Conservation (phyloP, 2,329 filamentous ascomycete genomes). For the Scopulariopsis brevicaulis region DNA sequence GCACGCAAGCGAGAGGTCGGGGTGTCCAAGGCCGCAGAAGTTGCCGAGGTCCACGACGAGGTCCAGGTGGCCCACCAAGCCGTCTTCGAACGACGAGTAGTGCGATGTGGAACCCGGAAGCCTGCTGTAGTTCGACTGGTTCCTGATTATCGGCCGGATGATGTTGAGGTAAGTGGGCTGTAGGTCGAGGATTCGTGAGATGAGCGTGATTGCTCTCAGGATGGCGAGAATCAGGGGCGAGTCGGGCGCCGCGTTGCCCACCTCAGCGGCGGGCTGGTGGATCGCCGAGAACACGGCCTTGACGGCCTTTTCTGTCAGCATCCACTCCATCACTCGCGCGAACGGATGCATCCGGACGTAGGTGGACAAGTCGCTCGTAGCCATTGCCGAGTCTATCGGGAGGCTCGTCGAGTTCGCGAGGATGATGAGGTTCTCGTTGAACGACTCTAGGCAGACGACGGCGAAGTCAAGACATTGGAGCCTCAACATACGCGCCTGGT, state of each 20-base stretch:
- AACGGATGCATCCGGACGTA: constrained; percentile 91
- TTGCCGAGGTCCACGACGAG: constrained; percentile 74
- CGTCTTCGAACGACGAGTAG: constrained; percentile 86
- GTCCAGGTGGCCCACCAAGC: constrained; percentile 67
- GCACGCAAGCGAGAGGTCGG: constrained; percentile 68
- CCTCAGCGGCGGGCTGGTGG: constrained; percentile 61
- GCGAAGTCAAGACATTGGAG: constrained; percentile 80
- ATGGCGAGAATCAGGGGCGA: constrained; percentile 76
- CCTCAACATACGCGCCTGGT: constrained; percentile 62
- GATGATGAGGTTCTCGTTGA: constrained; percentile 88
- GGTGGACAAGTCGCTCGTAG: constrained; percentile 59
- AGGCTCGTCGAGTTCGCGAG: constrained; percentile 72
- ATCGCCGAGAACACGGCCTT: constrained; percentile 66
- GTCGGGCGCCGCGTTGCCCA: constrained; percentile 61
- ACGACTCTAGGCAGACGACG: constrained; percentile 64
- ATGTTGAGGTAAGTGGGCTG: constrained; percentile 89
- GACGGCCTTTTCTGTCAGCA: constrained; percentile 88
- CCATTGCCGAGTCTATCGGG: constrained; percentile 63
- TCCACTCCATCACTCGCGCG: constrained; percentile 91
- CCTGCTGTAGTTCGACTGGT: constrained; percentile 42
- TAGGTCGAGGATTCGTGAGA: constrained; percentile 72
- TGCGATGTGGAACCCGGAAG: constrained; percentile 42
- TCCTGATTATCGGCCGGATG: constrained; percentile 66
- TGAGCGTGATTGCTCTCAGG: constrained; percentile 69
- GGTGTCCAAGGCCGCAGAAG: constrained; percentile 77